These are phyloP conservation scores for Cucumis melo DNA, from an alignment of 306 rosid species.

Conservation along the genomic window DNA sequence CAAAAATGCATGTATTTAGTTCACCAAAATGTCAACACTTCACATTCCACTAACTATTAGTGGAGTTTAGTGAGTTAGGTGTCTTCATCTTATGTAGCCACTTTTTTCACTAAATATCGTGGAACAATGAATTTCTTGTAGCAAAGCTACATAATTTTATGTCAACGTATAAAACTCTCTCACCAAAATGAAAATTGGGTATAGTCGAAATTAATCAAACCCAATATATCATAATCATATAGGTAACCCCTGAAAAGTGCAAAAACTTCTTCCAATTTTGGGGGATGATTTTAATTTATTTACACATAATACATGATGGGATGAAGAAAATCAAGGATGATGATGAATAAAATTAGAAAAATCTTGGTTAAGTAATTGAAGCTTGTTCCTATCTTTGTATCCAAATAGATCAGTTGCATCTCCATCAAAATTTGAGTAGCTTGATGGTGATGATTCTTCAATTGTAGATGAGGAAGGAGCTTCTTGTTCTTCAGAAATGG, in stretches of 20 bases:
- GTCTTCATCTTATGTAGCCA: too few species aligned
- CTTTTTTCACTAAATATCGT: too few species aligned
- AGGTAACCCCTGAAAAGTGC: background rate
- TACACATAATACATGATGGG: background rate
- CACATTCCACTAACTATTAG: too few species aligned
- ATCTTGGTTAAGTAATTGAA: slow-evolving; percentile 39
- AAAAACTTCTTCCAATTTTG: background rate
- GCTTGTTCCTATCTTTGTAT: slow-evolving; percentile 57
- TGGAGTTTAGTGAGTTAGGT: too few species aligned
- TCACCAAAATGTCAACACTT: too few species aligned
- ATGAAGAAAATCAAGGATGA: background rate
- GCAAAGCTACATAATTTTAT: too few species aligned
- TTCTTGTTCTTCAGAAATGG: slow-evolving; percentile 4
- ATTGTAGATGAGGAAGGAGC: slow-evolving; percentile 12
- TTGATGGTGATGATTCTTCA: slow-evolving; percentile 13
- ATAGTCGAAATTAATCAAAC: background rate
- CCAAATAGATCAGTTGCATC: slow-evolving; percentile 3
- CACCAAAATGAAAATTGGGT: too few species aligned
- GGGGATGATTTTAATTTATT: background rate
- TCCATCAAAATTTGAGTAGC: slow-evolving; percentile 16
- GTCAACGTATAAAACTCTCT: too few species aligned
- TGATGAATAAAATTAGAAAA: slow-evolving; percentile 30
- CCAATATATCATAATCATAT: background rate
- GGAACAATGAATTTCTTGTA: too few species aligned
- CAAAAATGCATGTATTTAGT: too few species aligned